Evolutionary conservation across 2,329 filamentous ascomycete species (phyloP), one percentile per base, ranked within the genome.

Genomic region (Neonectria punicea): DNA sequence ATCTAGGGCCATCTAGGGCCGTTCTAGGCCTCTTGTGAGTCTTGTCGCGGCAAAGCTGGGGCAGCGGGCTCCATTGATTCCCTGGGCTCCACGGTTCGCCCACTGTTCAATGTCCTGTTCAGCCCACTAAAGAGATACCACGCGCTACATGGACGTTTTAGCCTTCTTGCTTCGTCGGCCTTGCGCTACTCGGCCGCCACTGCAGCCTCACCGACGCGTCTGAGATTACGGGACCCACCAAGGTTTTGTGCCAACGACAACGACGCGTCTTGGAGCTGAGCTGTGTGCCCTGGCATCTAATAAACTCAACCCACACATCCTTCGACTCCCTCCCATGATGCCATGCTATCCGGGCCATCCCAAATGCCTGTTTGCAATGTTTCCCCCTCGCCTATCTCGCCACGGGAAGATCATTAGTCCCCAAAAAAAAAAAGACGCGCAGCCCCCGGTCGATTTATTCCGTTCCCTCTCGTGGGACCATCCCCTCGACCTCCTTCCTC

Each of bases 381-480:
- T 67, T 67, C 63, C 54, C 58, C 58, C 70, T 74, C 72, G 72
- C 72, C 66, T 68, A 74, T 74, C 72, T 74, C 61, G 63, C 64
- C 36, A 53, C 72, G 72, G 72, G 72, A 73, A 67, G 72, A 74
- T 74, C 70, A 72, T 58, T 57, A 53, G 53, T 55, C 63, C 66
- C 55, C 41, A 58, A 43, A 30, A 56, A 69, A 61, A 61, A 55
- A 69, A 64, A 63, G 62, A 67, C 65, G 49, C 67, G 58, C 67
- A 67, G 11, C 55, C 70, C 71, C 61, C 65, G 57, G 49, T 63
- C 53, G 59, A 65, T 65, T 18, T 46, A 28, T 20, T 36, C 41
- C 44, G 22, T 58, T 22, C 43, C 28, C 55, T 55, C 58, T 28
- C 53, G 53, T 62, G 53, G 59, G 53, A 53, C 53, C 5, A 28